Evolutionary conservation across 2,329 filamentous ascomycete species (phyloP), one percentile per base, ranked within the genome.

Genomic region (Gaeumannomyces tritici): DNA sequence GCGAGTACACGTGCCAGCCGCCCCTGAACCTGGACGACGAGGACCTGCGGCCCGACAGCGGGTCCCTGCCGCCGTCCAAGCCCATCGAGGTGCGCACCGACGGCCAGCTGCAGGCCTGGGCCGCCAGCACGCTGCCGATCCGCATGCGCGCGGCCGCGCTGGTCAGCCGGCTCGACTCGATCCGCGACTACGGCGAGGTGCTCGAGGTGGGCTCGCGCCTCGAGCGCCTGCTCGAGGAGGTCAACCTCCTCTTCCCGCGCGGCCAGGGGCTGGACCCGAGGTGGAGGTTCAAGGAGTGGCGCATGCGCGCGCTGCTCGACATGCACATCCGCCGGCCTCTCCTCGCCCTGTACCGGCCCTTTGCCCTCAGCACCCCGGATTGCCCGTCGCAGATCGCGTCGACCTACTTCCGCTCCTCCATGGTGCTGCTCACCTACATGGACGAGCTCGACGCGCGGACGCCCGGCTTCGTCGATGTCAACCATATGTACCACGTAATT

Each of bases 291-390:
- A 79, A 78, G 66, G 76, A 79, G 65, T 84, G 81, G 81, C 72
- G 80, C 61, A 78, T 76, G 59, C 74, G 79, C 8, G 78, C 80
- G 2, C 73, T 82, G 27, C 74, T 83, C 42, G 81, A 83, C 68
- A 81, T 83, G 76, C 80, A 83, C 63, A 76, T 82, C 11, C 78
- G 82, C 9, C 75, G 80, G 2, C 79, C 81, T 1, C 69, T 84
- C 57, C 68, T 84, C 24, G 78, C 79, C 1, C 72, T 85, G 6
- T 84, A 84, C 69, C 76, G 82, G 1, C 82, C 82, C 2, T 80
- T 84, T 66, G 81, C 80, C 5, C 72, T 84, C 64, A 79, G 80
- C n/a, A 75, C 77, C 4, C 69, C 75, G 7, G 79, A 81, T 61
- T 78, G 77, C 2, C 82, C 81, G 13, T 72, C 75, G 7, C 80